Evolutionary conservation across 148 eudicot species (phyloP).

Genomic region (Silene conica): DNA sequence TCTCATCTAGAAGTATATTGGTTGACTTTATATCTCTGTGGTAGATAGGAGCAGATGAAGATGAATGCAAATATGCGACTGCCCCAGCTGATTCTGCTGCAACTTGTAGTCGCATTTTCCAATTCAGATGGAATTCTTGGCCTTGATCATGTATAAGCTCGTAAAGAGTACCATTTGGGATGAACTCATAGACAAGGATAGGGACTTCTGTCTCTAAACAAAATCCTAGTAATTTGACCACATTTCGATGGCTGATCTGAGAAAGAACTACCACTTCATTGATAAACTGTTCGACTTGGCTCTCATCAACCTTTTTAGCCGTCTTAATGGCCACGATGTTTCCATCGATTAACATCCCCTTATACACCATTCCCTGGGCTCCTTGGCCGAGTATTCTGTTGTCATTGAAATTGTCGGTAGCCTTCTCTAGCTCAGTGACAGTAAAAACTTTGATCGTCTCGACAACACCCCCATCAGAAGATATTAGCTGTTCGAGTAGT

Average conservation of each 20-base stretch:
- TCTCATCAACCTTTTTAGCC: conserved; percentile 1
- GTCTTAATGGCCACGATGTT: conserved; percentile 17
- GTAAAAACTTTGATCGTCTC: conserved; percentile 11
- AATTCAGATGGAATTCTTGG: conserved; percentile 23
- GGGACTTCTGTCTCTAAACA: conserved; percentile 34
- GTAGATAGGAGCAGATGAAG: conserved; percentile 26
- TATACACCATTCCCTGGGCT: conserved; percentile 17
- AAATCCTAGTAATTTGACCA: conserved; percentile 27
- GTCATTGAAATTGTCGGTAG: conserved; percentile 15
- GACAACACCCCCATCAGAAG: conserved; percentile 10
- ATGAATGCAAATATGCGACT: conserved; percentile 27
- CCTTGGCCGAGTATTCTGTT: conserved; percentile 22
- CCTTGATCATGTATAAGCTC: conserved; percentile 17
- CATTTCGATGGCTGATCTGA: conserved; percentile 31
- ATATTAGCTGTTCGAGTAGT: conserved; percentile 11
- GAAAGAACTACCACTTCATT: conserved; percentile 31
- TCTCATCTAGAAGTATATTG: conserved; percentile 29
- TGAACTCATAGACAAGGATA: conserved; percentile 27
- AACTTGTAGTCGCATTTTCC: conserved; percentile 35
- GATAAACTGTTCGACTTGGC: conserved; percentile 15
- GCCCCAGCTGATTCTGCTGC: conserved; percentile 34
- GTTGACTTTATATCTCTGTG: conserved; percentile 31
- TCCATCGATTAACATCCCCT: conserved; percentile 19
- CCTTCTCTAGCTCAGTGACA: conserved; percentile 11
- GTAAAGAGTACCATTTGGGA: conserved; percentile 28